Conservation (phyloP, 129 eudicot genomes). For the Kitagawia praeruptora region DNA sequence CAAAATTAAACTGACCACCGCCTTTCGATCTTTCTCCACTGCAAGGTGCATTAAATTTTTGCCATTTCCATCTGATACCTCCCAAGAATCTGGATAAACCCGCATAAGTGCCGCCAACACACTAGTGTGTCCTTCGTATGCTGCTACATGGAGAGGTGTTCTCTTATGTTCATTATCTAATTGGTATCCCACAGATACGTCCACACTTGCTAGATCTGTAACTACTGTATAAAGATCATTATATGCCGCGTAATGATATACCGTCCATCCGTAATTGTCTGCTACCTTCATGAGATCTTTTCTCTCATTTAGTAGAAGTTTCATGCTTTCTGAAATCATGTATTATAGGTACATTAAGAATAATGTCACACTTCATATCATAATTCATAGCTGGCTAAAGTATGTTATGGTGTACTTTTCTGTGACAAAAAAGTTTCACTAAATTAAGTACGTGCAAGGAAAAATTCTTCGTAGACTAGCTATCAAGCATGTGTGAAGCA, state of each 20-base stretch:
- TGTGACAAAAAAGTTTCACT: no score
- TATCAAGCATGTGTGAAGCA: no score
- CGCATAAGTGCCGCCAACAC: neutral
- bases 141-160: conserved; percentile 2
- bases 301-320: neutral
- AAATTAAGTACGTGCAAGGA: no score
- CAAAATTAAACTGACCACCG: neutral
- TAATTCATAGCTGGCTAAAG: no score
- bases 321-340: neutral
- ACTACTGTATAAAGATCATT: neutral
- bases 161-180: neutral
- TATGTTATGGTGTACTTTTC: no score
- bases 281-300: neutral
- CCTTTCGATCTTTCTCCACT: neutral
- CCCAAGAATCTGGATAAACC: conserved; percentile 3
- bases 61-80: neutral
- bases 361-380: no score
- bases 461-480: no score
- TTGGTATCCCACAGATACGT: neutral
- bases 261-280: neutral
- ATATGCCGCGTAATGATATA: neutral
- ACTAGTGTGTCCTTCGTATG: neutral
- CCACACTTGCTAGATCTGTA: neutral
- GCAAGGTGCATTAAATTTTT: conserved; percentile 13
- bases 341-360: no score